Conservation (phyloP, 2,329 filamentous ascomycete genomes). For the Coniochaeta prunicola region DNA sequence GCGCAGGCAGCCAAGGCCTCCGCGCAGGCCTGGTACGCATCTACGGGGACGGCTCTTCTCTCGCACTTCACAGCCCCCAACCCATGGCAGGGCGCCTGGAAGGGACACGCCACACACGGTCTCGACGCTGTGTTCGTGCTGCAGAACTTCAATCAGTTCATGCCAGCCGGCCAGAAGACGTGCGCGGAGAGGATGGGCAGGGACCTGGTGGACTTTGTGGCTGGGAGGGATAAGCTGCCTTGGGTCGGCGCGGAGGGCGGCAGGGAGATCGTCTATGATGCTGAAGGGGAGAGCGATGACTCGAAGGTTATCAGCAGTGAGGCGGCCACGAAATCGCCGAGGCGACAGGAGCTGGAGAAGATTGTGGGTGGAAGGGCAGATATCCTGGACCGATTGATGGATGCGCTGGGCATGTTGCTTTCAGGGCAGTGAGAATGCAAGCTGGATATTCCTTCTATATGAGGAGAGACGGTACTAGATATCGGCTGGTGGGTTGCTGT, state of each 20-base stretch:
- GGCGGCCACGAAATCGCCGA: conserved; percentile 1
- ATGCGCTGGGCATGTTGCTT: conserved; percentile 5
- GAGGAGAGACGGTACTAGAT: too few species aligned
- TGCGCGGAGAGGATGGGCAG: conserved; percentile 25
- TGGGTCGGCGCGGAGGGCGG: background rate
- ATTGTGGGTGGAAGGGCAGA: conserved; percentile 3
- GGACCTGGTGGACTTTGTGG: conserved; percentile 28
- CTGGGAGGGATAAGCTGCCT: conserved; percentile 14
- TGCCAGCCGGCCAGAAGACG: conserved; percentile 22
- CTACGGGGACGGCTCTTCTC: conserved; percentile 3
- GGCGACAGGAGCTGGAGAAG: conserved; percentile 5
- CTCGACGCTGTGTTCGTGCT: conserved; percentile 36
- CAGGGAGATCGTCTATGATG: conserved; percentile 6
- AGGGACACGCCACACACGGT: conserved; percentile 32
- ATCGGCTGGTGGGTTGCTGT: too few species aligned
- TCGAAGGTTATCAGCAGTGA: background rate
- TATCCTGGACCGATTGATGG: conserved; percentile 8
- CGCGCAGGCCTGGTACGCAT: background rate
- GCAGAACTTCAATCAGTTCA: conserved; percentile 34
- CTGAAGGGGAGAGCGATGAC: conserved; percentile 4
- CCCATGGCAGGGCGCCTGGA: conserved; percentile 34
- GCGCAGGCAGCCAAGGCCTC: background rate
- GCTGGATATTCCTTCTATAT: too few species aligned
- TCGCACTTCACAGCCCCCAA: conserved; percentile 38
- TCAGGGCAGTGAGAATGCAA: conserved; percentile 4